These are phyloP conservation scores for Thermothelomyces thermophilus DNA, from an alignment of 2,329 filamentous ascomycete species.

Conservation along the genomic window DNA sequence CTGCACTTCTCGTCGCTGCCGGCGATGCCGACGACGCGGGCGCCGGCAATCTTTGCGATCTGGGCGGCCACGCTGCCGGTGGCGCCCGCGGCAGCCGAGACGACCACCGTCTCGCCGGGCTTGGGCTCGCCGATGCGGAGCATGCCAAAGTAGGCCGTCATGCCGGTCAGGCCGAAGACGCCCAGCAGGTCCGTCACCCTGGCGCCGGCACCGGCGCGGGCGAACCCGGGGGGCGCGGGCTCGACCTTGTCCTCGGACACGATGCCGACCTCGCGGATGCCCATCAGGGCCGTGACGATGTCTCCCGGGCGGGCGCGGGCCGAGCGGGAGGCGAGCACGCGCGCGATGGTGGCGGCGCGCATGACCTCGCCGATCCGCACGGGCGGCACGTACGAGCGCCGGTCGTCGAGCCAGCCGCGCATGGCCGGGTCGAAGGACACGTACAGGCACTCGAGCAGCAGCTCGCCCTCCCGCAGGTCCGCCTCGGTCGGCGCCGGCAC, in stretches of 20 bases:
- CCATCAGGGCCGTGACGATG: conserved; percentile 43
- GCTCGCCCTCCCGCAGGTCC: conserved; percentile 45
- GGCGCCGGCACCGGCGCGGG: conserved; percentile 20
- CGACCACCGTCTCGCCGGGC: conserved; percentile 58
- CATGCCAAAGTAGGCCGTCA: conserved; percentile 63
- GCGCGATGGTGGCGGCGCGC: conserved; percentile 49
- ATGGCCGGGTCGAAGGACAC: conserved; percentile 58
- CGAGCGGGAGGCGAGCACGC: conserved; percentile 44
- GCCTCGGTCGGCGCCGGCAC: conserved; percentile 44
- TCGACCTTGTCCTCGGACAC: conserved; percentile 38
- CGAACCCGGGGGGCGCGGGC: conserved; percentile 25
- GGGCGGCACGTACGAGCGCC: conserved; percentile 49
- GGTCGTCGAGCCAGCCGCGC: conserved; percentile 54
- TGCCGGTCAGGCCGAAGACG: conserved; percentile 51
- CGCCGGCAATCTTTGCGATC: conserved; percentile 59
- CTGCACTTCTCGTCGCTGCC: conserved; percentile 50
- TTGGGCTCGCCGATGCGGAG: conserved; percentile 56
- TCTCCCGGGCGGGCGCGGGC: conserved; percentile 41
- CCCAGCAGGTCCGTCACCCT: conserved; percentile 46
- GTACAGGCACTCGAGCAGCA: conserved; percentile 46
- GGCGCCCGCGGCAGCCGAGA: conserved; percentile 60
- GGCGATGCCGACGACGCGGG: conserved; percentile 47
- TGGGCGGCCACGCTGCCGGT: conserved; percentile 61
- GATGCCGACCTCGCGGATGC: conserved; percentile 54
- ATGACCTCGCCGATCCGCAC: conserved; percentile 55